Percentiles rank a stretch among this genome's conserved stretches.
These are phyloP conservation scores for Cutaneotrichosporon cutaneum DNA, from an alignment of 1,284 basidiomycete species.

Conservation along the genomic window DNA sequence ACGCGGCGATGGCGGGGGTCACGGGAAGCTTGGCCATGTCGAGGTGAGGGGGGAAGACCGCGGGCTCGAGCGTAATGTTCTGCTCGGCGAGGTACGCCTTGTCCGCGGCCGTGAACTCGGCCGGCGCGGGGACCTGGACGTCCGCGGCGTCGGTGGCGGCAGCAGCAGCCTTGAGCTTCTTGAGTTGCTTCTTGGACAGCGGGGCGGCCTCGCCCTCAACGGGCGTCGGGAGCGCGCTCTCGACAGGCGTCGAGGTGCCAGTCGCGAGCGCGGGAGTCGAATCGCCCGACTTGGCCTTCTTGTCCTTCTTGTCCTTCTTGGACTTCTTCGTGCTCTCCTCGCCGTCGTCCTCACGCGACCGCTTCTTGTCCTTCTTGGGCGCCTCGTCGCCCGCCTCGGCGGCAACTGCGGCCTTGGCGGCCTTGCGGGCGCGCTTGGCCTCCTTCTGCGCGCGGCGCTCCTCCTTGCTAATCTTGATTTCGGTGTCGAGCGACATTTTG, in stretches of 20 bases:
- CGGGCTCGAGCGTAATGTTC: slow-evolving; percentile 67
- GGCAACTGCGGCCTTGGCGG: slow-evolving; percentile 31
- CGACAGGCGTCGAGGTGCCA: slow-evolving; percentile 21
- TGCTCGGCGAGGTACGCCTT: slow-evolving; percentile 69
- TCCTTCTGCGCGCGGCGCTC: slow-evolving; percentile 37
- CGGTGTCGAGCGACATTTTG: slow-evolving; percentile 44
- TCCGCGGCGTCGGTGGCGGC: slow-evolving; percentile 30
- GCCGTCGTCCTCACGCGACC: slow-evolving; percentile 26
- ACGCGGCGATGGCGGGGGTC: slow-evolving; percentile 62
- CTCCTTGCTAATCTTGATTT: slow-evolving; percentile 40
- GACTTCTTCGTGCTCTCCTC: slow-evolving; percentile 22
- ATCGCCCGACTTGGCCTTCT: slow-evolving; percentile 44
- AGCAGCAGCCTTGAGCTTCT: slow-evolving; percentile 43
- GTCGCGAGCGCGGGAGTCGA: slow-evolving; percentile 33
- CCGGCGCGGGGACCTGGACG: slow-evolving; percentile 25
- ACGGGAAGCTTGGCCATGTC: slow-evolving; percentile 71
- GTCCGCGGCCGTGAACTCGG: slow-evolving; percentile 54
- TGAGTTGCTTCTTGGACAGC: slow-evolving; percentile 48
- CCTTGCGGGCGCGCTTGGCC: slow-evolving; percentile 42
- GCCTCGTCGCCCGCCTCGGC: slow-evolving; percentile 29
- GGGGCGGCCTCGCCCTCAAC: slow-evolving; percentile 20
- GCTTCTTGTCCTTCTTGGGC: slow-evolving; percentile 43
- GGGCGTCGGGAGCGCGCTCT: slow-evolving; percentile 26
- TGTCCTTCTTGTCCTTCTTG: slow-evolving; percentile 37
- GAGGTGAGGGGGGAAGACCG: slow-evolving; percentile 66